Evolutionary conservation across 208 protist genomes (phyloP), one percentile per base, ranked within the genome.

Genomic region (Angomonas deanei): DNA sequence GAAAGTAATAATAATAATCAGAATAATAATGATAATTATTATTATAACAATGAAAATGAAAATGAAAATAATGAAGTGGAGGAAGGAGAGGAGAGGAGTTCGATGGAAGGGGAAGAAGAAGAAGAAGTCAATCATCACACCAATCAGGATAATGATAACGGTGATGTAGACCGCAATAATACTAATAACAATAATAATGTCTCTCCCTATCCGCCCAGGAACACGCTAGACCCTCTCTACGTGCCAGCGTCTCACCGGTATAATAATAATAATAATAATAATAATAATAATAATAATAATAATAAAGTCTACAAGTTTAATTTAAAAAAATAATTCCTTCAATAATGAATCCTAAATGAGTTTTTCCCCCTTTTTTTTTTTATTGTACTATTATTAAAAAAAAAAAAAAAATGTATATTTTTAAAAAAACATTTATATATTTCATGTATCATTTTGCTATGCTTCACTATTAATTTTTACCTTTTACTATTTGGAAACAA

Each of bases 141-240:
- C n/a, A n/a, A n/a, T n/a, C n/a, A n/a, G n/a, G n/a, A n/a, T n/a
- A n/a, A n/a, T n/a, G n/a, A n/a, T n/a, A n/a, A n/a, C n/a, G n/a
- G n/a, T n/a, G n/a, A n/a, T n/a, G n/a, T n/a, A n/a, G 28, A 21
- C 53, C 11, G n/a, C 53, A 28, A 59, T 19, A 59, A 59, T 30
- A 59, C 11, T 30, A 59, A 42, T 42, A 42, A 59, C 28, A 59
- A 59, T 30, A 59, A 59, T 38, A 30, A 30, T 42, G 36, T 42
- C 15, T 42, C 36, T 42, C 36, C 36, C 15, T 15, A 15, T 42
- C 36, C 36, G 47, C 47, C 11, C n/a, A 24, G 23, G 8, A 26
- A n/a, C 10, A 11, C 8, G 47, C 47, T 53, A n/a, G 47, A 53
- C 47, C 47, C 47, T 5, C 47, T 53, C 10, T 53, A 53, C 47